phyloP scores from a whole-genome alignment of 768 basidiomycete genomes.

The Pleurotus cornucopiae region DNA sequence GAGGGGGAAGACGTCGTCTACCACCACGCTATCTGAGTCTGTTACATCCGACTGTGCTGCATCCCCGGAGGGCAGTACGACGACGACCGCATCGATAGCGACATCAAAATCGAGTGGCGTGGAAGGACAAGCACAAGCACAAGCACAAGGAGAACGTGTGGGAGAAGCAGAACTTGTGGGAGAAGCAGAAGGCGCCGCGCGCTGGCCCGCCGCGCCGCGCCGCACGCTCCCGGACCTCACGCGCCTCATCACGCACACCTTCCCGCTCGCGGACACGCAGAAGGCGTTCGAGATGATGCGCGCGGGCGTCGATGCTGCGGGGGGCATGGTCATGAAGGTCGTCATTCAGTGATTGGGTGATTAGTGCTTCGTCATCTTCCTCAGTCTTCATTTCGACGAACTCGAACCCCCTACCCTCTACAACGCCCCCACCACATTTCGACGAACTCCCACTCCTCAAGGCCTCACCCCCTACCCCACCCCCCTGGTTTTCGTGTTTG shows the following conservation, averaged over 20 bases:
- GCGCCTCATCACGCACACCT: slow-evolving; percentile 78
- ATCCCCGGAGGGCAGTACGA: background rate
- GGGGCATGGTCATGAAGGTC: slow-evolving; percentile 85
- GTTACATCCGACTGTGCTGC: background rate
- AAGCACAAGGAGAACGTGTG: too few relatives aligned
- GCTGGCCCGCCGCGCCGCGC: background rate
- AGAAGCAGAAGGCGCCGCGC: too few relatives aligned
- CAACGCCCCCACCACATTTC: too few relatives aligned
- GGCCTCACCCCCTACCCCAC: too few relatives aligned
- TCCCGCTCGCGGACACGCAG: slow-evolving; percentile 57
- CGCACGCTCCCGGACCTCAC: background rate
- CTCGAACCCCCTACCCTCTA: too few relatives aligned
- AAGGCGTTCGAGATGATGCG: slow-evolving; percentile 81
- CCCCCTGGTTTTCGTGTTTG: too few relatives aligned
- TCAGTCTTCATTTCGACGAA: too few relatives aligned
- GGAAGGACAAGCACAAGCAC: too few relatives aligned
- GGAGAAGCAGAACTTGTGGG: too few relatives aligned
- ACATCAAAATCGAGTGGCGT: background rate
- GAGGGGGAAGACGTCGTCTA: background rate
- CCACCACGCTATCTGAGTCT: background rate
- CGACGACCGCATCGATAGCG: background rate
- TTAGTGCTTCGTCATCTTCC: too few relatives aligned
- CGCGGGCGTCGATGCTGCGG: slow-evolving; percentile 73
- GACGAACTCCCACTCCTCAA: too few relatives aligned
- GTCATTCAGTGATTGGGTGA: slow-evolving; percentile 43